These are phyloP conservation scores for Lactifluus piperatus DNA, from an alignment of 768 basidiomycete species.

Conservation along the genomic window DNA sequence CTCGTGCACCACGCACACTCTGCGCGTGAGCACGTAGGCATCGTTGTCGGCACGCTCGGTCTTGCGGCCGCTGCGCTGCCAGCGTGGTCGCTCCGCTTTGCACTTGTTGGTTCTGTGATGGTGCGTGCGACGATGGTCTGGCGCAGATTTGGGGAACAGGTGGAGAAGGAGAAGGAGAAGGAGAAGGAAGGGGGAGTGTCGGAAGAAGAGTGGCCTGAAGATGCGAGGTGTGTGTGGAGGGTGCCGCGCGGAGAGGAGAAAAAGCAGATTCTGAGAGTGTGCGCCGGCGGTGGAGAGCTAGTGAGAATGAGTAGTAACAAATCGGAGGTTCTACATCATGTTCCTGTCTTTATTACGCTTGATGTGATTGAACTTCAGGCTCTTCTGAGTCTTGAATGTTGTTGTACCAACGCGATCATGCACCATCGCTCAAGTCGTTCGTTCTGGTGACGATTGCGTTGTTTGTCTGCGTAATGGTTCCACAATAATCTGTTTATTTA, in stretches of 20 bases:
- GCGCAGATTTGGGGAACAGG: background rate
- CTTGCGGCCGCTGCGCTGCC: background rate
- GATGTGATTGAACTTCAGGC: too few species aligned
- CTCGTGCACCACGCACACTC: slow-evolving; percentile 19
- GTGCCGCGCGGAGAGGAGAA: slow-evolving; percentile 16
- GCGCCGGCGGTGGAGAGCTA: background rate
- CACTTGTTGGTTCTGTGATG: background rate
- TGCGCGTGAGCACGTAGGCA: slow-evolving; percentile 13
- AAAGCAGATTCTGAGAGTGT: background rate
- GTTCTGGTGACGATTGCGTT: too few species aligned
- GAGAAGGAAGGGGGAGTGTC: background rate
- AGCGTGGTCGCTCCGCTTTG: background rate
- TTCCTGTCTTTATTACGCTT: too few species aligned
- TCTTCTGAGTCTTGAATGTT: too few species aligned
- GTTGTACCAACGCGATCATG: too few species aligned
- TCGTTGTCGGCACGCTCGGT: slow-evolving; percentile 5
- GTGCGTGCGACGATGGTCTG: slow-evolving; percentile 4
- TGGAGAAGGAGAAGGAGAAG: background rate
- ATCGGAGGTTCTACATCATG: too few species aligned
- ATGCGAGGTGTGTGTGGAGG: slow-evolving; percentile 15
- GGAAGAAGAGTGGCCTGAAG: slow-evolving; percentile 8
- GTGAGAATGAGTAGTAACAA: slow-evolving; percentile 2
- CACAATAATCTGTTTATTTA: too few species aligned
- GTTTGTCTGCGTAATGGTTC: too few species aligned
- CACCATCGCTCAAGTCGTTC: too few species aligned